phyloP scores from a whole-genome alignment of 768 basidiomycete genomes.

The Mycena haematopus region DNA sequence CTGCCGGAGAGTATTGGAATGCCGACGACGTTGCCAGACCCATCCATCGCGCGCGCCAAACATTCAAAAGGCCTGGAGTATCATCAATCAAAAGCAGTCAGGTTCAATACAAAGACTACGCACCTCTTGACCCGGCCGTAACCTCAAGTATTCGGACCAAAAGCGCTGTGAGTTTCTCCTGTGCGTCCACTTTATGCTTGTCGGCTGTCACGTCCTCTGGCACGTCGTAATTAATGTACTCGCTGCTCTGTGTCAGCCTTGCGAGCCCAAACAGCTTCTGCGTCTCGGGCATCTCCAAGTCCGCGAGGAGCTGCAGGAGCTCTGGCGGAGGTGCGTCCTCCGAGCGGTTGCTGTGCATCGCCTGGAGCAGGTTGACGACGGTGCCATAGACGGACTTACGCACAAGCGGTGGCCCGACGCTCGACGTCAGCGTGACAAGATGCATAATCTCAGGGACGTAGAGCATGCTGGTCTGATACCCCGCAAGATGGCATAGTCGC shows the following conservation, averaged over 20 bases:
- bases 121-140: conserved; percentile 74
- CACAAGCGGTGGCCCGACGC: conserved; percentile 73
- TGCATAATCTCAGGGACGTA: conserved; percentile 87
- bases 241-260: conserved; percentile 68
- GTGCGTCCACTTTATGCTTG: conserved; percentile 60
- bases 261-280: conserved; percentile 77
- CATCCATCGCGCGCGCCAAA: conserved; percentile 96
- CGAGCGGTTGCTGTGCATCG: conserved; percentile 64
- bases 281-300: conserved; percentile 60
- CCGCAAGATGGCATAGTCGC: conserved; percentile 75
- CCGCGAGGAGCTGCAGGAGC: conserved; percentile 66
- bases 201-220: conserved; percentile 61
- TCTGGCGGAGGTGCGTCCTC: conserved; percentile 68
- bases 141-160: conserved; percentile 69
- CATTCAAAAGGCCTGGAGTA: conserved; percentile 75
- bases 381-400: conserved; percentile 85
- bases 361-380: conserved; percentile 82
- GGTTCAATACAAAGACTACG: conserved; percentile 26
- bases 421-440: conserved; percentile 77
- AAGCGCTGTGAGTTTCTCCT: conserved; percentile 70
- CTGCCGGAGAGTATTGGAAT: conserved; percentile 86
- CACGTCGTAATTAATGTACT: conserved; percentile 66
- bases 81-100: background rate
- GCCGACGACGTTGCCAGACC: conserved; percentile 85
- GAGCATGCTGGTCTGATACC: conserved; percentile 75